These are phyloP conservation scores for Iberis pinnata DNA, from an alignment of 345 rosid species.

Conservation along the genomic window DNA sequence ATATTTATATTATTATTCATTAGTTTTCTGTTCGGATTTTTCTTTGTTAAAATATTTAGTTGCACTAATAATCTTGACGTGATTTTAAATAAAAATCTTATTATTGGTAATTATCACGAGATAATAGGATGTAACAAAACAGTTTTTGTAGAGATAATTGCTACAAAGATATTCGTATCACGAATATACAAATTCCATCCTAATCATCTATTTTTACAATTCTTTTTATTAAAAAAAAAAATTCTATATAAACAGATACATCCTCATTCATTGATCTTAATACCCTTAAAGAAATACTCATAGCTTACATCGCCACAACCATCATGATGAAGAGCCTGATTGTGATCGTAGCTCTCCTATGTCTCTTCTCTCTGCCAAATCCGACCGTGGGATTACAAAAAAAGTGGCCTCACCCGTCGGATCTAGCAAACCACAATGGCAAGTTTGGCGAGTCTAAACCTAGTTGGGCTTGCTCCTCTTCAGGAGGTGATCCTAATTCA, in stretches of 20 bases:
- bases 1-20: too few relatives aligned
- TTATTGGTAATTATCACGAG: too few relatives aligned
- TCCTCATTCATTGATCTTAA: background rate
- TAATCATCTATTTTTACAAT: background rate
- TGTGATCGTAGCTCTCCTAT: conserved; percentile 14
- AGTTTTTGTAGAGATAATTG: too few relatives aligned
- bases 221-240: too few relatives aligned
- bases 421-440: conserved; percentile 19
- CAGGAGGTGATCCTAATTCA: conserved; percentile 21
- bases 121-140: too few relatives aligned
- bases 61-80: too few relatives aligned
- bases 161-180: background rate
- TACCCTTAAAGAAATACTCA: background rate
- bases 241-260: conserved; percentile 18
- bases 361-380: conserved; percentile 20
- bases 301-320: conserved; percentile 10
- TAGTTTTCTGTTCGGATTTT: too few relatives aligned
- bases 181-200: background rate
- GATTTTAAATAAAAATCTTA: too few relatives aligned
- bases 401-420: conserved; percentile 30
- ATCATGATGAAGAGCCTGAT: conserved; percentile 23
- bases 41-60: background rate
- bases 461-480: conserved; percentile 24
- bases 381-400: conserved; percentile 14
- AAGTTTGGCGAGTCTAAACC: conserved; percentile 20